Base-by-base conservation (phyloP, 345 rosid species). In the Camelina laxa region DNA sequence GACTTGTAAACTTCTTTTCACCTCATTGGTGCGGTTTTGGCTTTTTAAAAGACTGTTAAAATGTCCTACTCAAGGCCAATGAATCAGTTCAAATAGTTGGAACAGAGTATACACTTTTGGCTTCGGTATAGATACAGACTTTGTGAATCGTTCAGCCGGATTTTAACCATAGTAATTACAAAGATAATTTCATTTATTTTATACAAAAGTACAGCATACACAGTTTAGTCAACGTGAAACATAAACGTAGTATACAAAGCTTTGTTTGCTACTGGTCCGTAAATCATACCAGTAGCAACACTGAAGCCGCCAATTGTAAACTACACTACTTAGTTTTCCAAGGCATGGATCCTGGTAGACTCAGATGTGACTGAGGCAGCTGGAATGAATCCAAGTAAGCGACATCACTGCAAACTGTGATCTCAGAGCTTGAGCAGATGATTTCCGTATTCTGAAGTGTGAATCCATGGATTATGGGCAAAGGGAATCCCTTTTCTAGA, bases 391-490 rank as follows among this genome's bases (percentile, higher is more conserved):
- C 92, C 50, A 80, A 67, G 80, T 84, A 91, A 17, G 83, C 80
- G 9, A 89, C 81, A 16, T 94, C 85, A 7, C 96, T 81, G 70
- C 97, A 94, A 49, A 91, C 76, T 1, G 88, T 83, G 69, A 94
- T 82, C 59, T 73, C 79, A 4, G 97, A 86, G 65, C 42, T 65
- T 33, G 96, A 83, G 77, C 74, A 79, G 64, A 83, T 75, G 42
- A 79, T 85, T 69, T 88, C 89, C 6, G 95, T 88, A 65, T 86
- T 79, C 75, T 84, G 39, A 73, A 91, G 87, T 5, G 97, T 84
- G 83, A 94, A 94, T 63, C 95, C 95, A 14, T 83, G 95, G 78
- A 94, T 83, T 82, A 90, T 90, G 10, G 97, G 98, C 79, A 90
- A 81, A 7, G 98, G 95, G 72, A 90, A 90, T 36, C 98, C 96